Base-by-base conservation (phyloP, 2,329 filamentous ascomycete species). In the Alternaria gaisen region DNA sequence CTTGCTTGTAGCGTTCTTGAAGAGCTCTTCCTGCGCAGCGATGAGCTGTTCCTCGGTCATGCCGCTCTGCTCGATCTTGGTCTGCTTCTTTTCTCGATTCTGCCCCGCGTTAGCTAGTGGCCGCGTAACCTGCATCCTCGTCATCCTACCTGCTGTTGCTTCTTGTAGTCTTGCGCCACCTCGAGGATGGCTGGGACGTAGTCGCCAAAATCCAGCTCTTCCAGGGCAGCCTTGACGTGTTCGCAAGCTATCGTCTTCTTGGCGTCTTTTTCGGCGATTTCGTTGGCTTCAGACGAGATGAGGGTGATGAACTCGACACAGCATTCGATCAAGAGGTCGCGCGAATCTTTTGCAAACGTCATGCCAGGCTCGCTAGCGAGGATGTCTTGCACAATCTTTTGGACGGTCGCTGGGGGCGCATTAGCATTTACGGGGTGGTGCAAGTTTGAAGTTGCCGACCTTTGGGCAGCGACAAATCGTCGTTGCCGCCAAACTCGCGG, bases 221-320 rank as follows among this genome's bases (percentile, higher is more conserved):
- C 91, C 42, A 99, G 86, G 0, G 95, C 95, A 75, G 94, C 94
- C 75, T 94, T 96, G 72, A 99, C 96, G 82, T 99, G 95, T 74
- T 99, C 95, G 79, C 93, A 97, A 12, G 94, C 94, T 71, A 99
- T 99, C 4, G 95, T 99, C 86, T 99, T 99, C 84, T 99, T 99
- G 51, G 94, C 93, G 75, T 99, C 95, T 80, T 97, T 97, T 79
- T 99, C 95, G 12, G 94, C 96, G 67, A 99, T 99, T 73, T 99
- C 95, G 80, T 99, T 99, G 64, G 95, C 95, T 82, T 99, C 94
- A 48, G 93, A 97, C n/a, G 94, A 97, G 71, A 99, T 91, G 73
- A 99, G 88, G 18, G 95, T 98, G 80, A 99, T 97, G 80, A 99
- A 99, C 80, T 99, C 95, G 74, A 99, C 94, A 76, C 95, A 99